These are phyloP conservation scores for Fraxinus sp. DNA, from an alignment of 305 asterid genomes.

Conservation along the genomic window DNA sequence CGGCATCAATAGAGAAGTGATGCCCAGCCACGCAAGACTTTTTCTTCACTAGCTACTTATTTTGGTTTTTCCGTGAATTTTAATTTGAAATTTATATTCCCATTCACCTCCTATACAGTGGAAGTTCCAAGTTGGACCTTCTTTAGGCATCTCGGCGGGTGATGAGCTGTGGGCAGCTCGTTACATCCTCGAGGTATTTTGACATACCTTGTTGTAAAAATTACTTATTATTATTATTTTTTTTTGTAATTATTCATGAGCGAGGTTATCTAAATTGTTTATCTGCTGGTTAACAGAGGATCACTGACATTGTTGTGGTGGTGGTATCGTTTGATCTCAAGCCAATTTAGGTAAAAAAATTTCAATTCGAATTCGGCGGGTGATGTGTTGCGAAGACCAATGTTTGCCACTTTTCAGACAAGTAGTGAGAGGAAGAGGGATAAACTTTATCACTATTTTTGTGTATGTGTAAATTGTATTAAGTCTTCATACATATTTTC, in stretches of 20 bases:
- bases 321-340: conserved; percentile 52
- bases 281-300: conserved; percentile 35
- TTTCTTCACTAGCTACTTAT: neutral
- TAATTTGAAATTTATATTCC: neutral
- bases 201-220: neutral
- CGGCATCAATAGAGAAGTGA: conserved; percentile 48
- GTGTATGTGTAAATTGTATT: conserved; percentile 39
- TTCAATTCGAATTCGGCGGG: neutral
- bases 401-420: conserved; percentile 76
- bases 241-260: neutral
- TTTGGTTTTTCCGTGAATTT: neutral
- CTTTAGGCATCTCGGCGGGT: conserved; percentile 44
- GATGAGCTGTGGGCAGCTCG: conserved; percentile 54
- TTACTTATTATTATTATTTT: neutral
- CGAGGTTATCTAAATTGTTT: neutral
- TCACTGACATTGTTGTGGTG: conserved; percentile 47
- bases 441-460: conserved; percentile 63
- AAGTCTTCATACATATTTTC: neutral
- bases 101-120: conserved; percentile 24
- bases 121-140: conserved; percentile 59
- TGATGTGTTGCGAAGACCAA: conserved; percentile 71
- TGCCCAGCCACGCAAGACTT: conserved; percentile 46
- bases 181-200: conserved; percentile 45
- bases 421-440: conserved; percentile 62
- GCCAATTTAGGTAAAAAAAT: conserved; percentile 32